Percentiles rank a stretch among this genome's conserved stretches.
These are phyloP conservation scores for Castanospermum australe DNA, from an alignment of 306 rosid species.

Conservation along the genomic window DNA sequence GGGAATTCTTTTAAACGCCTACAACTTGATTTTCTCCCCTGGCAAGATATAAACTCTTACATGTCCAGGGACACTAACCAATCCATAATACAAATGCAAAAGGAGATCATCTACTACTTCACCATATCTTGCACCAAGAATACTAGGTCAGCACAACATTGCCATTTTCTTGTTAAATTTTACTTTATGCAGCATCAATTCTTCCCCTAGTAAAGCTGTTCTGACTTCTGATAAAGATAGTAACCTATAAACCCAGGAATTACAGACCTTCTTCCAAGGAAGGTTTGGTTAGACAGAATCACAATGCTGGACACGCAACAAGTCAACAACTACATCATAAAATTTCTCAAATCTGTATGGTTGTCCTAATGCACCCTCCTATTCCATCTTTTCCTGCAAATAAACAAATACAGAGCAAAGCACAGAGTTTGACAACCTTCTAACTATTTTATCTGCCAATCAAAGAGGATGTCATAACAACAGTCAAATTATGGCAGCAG, in stretches of 20 bases:
- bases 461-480: too few species aligned
- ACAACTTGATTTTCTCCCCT: not conserved
- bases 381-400: not conserved
- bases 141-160: not conserved
- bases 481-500: too few species aligned
- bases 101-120: not conserved
- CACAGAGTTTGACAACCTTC: too few species aligned
- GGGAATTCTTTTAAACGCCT: not conserved
- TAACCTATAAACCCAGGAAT: too few species aligned
- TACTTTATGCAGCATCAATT: not conserved
- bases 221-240: too few species aligned
- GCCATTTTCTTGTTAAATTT: not conserved
- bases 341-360: not conserved
- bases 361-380: not conserved
- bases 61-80: not conserved
- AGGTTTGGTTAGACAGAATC: too few species aligned
- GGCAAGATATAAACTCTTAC: not conserved
- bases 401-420: too few species aligned
- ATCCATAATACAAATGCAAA: not conserved
- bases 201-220: not conserved
- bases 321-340: too few species aligned
- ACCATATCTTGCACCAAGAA: not conserved
- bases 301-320: too few species aligned
- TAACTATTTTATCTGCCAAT: too few species aligned
- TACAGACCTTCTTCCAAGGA: too few species aligned